These are phyloP conservation scores for Euphrasia confusa DNA, from an alignment of 257 asterid species.

Conservation along the genomic window DNA sequence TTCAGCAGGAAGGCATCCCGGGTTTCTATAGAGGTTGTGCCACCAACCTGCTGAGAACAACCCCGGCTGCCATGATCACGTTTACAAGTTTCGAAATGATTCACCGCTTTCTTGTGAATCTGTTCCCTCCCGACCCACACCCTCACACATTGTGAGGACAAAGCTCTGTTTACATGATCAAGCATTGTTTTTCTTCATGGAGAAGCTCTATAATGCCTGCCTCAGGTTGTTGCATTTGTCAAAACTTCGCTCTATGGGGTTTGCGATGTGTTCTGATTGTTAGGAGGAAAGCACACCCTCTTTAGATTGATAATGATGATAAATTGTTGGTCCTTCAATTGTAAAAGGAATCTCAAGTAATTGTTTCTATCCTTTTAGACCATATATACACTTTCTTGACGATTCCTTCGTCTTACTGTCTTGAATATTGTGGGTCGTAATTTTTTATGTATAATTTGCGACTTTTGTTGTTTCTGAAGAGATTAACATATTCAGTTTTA, in stretches of 20 bases:
- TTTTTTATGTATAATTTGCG: too few species aligned
- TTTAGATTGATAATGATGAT: slow-evolving; percentile 21
- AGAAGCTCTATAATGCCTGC: too few species aligned
- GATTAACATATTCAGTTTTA: too few species aligned
- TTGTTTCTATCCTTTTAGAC: slow-evolving; percentile 5
- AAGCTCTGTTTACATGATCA: too few species aligned
- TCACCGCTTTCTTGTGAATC: slow-evolving; percentile 72
- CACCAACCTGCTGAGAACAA: slow-evolving; percentile 80
- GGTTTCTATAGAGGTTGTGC: slow-evolving; percentile 97
- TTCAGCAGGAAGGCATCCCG: slow-evolving; percentile 64
- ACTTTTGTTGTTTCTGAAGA: too few species aligned
- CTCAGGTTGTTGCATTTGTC: not conserved
- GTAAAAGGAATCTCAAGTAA: not conserved
- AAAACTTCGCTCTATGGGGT: not conserved
- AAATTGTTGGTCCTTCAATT: slow-evolving; percentile 18
- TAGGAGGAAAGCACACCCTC: slow-evolving; percentile 8
- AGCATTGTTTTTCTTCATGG: too few species aligned
- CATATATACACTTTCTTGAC: not conserved
- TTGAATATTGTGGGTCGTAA: not conserved
- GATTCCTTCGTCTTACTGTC: not conserved
- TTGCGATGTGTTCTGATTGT: slow-evolving; percentile 2
- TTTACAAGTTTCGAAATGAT: slow-evolving; percentile 98
- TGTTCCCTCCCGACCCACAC: slow-evolving; percentile 70
- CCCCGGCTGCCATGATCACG: slow-evolving; percentile 96
- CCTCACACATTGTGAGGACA: slow-evolving; percentile 44